Evolutionary conservation across 1,284 basidiomycete genomes (phyloP).

Genomic region (Sanghuangporus baumii): DNA sequence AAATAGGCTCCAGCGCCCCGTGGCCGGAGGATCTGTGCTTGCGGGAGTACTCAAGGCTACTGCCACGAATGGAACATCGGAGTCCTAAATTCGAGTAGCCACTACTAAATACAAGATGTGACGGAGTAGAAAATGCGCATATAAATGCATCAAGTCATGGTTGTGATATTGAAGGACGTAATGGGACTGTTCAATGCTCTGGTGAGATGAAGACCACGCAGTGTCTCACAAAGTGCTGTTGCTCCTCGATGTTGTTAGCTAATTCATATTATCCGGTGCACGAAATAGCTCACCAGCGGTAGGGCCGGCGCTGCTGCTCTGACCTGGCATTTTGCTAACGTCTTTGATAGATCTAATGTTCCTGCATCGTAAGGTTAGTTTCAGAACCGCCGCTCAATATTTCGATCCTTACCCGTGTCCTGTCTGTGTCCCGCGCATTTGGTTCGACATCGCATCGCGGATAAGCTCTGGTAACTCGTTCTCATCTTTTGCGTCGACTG

Average conservation of each 20-base stretch:
- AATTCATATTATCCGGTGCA: no score
- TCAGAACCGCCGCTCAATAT: no score
- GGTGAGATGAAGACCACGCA: no score
- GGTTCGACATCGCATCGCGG: background rate
- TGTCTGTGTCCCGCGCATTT: background rate
- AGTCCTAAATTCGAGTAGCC: background rate
- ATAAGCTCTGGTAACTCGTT: background rate
- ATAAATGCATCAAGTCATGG: background rate
- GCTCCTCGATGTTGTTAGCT: no score
- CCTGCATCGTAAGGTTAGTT: no score
- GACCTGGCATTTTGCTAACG: no score
- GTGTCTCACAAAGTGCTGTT: no score
- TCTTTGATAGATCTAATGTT: no score
- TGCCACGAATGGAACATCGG: conserved; percentile 3
- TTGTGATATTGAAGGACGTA: background rate
- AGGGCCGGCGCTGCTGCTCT: background rate
- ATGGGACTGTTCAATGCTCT: no score
- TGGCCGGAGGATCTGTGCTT: conserved; percentile 43
- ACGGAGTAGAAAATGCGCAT: background rate
- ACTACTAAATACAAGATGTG: background rate
- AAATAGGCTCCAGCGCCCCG: conserved; percentile 51
- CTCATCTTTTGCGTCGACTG: background rate
- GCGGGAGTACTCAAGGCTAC: conserved; percentile 36
- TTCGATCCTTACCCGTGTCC: background rate
- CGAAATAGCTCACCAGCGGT: background rate